Conservation (phyloP, 495 filamentous ascomycete genomes). For the Pyrenula aspistea region DNA sequence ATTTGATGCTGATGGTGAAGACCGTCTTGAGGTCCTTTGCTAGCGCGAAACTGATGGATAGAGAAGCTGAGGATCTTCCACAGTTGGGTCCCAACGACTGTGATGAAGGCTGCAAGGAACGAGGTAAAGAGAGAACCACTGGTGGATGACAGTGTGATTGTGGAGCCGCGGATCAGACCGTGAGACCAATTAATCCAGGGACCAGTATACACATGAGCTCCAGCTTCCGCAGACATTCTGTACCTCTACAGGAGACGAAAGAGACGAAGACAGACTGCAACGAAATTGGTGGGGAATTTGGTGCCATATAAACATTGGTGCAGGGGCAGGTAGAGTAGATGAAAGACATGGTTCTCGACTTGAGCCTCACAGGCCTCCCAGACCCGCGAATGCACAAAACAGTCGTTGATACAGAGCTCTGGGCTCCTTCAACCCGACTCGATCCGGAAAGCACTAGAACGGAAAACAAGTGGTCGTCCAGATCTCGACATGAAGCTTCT, state of each 20-base stretch:
- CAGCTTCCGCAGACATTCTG: background rate
- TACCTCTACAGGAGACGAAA: background rate
- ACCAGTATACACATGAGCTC: conserved; percentile 15
- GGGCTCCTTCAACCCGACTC: too few relatives aligned
- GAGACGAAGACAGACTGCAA: background rate
- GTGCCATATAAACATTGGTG: background rate
- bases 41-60: conserved; percentile 17
- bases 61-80: conserved; percentile 24
- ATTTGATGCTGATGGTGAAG: conserved; percentile 24
- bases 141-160: conserved; percentile 18
- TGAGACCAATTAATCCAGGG: conserved; percentile 28
- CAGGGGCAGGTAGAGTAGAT: background rate
- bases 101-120: conserved; percentile 23
- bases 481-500: background rate
- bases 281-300: background rate
- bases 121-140: conserved; percentile 23
- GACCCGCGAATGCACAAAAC: too few relatives aligned
- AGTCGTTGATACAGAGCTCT: too few relatives aligned
- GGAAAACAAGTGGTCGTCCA: too few relatives aligned
- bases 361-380: background rate
- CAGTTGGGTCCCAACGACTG: conserved; percentile 14
- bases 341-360: background rate
- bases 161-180: conserved; percentile 19
- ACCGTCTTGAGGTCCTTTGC: conserved; percentile 7
- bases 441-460: too few relatives aligned